These are phyloP conservation scores for Bruguiera sexangula DNA, from an alignment of 345 rosid species.

Conservation along the genomic window DNA sequence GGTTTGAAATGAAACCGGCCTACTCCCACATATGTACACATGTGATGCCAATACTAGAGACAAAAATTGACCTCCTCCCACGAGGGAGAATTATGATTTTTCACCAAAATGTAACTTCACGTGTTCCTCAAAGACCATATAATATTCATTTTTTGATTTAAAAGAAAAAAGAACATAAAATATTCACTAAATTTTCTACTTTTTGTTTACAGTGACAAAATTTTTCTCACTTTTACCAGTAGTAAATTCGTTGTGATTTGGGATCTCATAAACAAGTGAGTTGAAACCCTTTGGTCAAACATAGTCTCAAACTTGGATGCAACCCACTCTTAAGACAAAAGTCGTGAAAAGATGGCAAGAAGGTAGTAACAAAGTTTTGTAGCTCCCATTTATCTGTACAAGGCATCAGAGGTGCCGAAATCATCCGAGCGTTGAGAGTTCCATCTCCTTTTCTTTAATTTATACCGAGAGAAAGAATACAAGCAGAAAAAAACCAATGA, in stretches of 20 bases:
- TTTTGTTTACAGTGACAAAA: not conserved
- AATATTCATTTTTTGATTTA: not conserved
- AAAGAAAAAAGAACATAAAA: not conserved
- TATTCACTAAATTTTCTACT: not conserved
- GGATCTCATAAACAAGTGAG: not conserved
- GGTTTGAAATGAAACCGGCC: too few species aligned
- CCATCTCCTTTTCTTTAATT: not conserved
- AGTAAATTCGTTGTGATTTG: not conserved
- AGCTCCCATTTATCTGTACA: too few species aligned
- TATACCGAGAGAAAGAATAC: not conserved
- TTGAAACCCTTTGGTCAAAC: not conserved
- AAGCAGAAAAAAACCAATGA: slow-evolving; percentile 7
- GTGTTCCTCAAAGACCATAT: not conserved
- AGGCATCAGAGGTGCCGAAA: too few species aligned
- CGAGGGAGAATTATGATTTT: slow-evolving; percentile 13
- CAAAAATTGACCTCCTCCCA: slow-evolving; percentile 44
- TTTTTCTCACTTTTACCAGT: not conserved
- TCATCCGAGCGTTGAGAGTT: too few species aligned
- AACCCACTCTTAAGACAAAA: too few species aligned
- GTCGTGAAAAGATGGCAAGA: too few species aligned
- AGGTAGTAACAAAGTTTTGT: too few species aligned
- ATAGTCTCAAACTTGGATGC: not conserved
- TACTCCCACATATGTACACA: not conserved
- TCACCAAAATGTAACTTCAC: slow-evolving; percentile 10
- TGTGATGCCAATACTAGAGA: slow-evolving; percentile 41